Base-by-base conservation (phyloP, 2,329 filamentous ascomycete genomes). In the Metarhizium sp. region DNA sequence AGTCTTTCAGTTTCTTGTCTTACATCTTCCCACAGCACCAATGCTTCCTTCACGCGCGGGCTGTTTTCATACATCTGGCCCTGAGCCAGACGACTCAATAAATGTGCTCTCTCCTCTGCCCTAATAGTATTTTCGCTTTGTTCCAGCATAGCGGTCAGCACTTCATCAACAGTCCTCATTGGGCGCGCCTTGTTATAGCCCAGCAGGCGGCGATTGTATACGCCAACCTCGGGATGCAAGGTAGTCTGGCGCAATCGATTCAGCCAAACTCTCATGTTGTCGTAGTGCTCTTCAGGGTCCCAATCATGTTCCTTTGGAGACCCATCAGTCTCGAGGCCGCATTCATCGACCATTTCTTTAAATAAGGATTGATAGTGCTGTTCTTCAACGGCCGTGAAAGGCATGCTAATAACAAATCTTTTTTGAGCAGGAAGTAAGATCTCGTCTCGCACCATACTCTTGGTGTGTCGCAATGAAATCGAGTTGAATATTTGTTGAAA, bases 61-160 rank as follows among this genome's bases (percentile, higher is more conserved):
- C 86, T 84, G 62, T 91, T 90, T 58, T 92, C 91, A 43, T 88
- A 76, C 3, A 96, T 72, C 61, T 96, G 92, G 0, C 90, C 92
- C 54, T 83, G 78, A 16, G 78, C 80, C 48, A 96, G 73, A 58
- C 82, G 83, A 38, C 77, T 77, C 2, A 81, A 67, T 6, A 95
- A 75, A 50, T 86, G 76, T 2, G 77, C 73, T 53, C 90, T 81
- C 64, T 94, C 86, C 56, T 92, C 85, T 0, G 78, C 71, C 52
- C 85, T 81, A 55, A 92, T 80, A 1, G 72, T 67, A 6, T 75
- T 75, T 56, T 92, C 88, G 47, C 87, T 91, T 64, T 92, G 85
- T 55, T 96, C 90, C 56, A 96, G 86, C 92, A 99, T 96, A 4
- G 86, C 84, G 60, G 90, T 86, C 11, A 99, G 75, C 1, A 97